Base-by-base conservation (phyloP, 108 stramenopile species). In the Craspedostauros australis region DNA sequence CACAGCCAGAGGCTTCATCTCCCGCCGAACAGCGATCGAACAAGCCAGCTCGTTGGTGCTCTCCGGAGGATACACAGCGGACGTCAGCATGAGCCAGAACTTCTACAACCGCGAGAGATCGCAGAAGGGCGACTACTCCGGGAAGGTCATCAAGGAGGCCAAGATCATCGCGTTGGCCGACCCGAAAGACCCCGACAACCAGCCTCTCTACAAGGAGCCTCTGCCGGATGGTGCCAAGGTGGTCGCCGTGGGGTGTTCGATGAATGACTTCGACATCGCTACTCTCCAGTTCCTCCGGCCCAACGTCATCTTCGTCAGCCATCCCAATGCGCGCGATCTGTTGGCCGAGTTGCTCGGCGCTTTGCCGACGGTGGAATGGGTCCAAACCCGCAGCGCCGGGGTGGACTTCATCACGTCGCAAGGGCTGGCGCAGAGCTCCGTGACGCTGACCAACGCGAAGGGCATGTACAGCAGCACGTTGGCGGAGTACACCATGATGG, bases 401-500 rank as follows among this genome's bases (percentile, higher is more conserved):
- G 67, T 92, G 33, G 91, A 92, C 46, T 68, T 79, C 36, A 50
- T 86, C n/a, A 62, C 63, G 28, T 77, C 76, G 5, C 52, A 76
- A 0, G 69, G 56, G 4, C 50, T 91, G 18, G 39, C 60, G 4
- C 38, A 65, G 29, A 62, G 59, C 2, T 27, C 54, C 6, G 57
- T 87, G 1, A 33, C 39, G 16, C 47, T 96, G 28, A 97, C 93
- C 24, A 97, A 97, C 40, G 94, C 96, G 30, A 85, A 84, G 53
- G 96, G 96, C 11, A 43, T 70, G 46, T 97, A 88, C 57, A 82
- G 73, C 43, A 73, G 76, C 14, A 86, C 93, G 0, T 64, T 97
- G 36, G 94, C 93, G 0, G 96, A 97, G 61, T 94, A 97, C 57
- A 66, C 67, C 29, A 62, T 95, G 72, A 73, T 88, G 71, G 90